Conservation (phyloP, 805 yeast genomes). For the Yamadazyma sp. region DNA sequence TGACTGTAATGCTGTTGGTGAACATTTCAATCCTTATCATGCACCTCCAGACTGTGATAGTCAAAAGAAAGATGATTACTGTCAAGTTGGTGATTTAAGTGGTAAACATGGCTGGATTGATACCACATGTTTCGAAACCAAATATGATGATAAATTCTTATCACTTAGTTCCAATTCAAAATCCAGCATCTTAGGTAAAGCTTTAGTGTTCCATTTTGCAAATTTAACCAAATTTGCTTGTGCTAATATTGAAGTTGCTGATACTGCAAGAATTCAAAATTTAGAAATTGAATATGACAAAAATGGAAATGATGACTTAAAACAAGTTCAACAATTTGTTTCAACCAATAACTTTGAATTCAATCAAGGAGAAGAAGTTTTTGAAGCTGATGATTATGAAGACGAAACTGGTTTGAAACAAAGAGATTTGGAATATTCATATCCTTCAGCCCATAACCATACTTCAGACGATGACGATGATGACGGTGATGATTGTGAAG, state of each 20-base stretch:
- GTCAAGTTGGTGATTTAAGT: conserved; percentile 73
- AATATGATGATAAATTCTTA: conserved; percentile 62
- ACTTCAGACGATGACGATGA: conserved; percentile 7
- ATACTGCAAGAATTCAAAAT: conserved; percentile 14
- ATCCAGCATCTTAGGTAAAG: conserved; percentile 57
- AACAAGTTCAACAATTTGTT: conserved; percentile 9
- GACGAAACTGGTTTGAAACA: conserved; percentile 2
- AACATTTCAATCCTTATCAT: conserved; percentile 62
- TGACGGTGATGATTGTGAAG: conserved; percentile 5
- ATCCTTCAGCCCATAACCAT: conserved; percentile 4
- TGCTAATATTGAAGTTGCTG: conserved; percentile 47
- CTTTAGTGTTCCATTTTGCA: conserved; percentile 56
- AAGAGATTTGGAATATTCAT: conserved; percentile 3
- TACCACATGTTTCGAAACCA: conserved; percentile 64
- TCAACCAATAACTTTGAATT: conserved; percentile 5
- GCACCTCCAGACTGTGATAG: conserved; percentile 53
- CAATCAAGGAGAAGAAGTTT: conserved; percentile 8
- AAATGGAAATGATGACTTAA: conserved; percentile 12
- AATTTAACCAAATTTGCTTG: conserved; percentile 59
- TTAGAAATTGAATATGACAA: conserved; percentile 15
- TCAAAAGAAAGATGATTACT: conserved; percentile 49
- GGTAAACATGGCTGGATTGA: conserved; percentile 76
- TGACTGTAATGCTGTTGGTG: conserved; percentile 53
- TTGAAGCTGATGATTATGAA: conserved; percentile 8
- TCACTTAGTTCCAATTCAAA: conserved; percentile 55